Percentiles rank a stretch among this genome's conserved stretches.
These are phyloP conservation scores for Colletotrichum sp. DNA, from an alignment of 2,329 filamentous ascomycete genomes.

Conservation along the genomic window DNA sequence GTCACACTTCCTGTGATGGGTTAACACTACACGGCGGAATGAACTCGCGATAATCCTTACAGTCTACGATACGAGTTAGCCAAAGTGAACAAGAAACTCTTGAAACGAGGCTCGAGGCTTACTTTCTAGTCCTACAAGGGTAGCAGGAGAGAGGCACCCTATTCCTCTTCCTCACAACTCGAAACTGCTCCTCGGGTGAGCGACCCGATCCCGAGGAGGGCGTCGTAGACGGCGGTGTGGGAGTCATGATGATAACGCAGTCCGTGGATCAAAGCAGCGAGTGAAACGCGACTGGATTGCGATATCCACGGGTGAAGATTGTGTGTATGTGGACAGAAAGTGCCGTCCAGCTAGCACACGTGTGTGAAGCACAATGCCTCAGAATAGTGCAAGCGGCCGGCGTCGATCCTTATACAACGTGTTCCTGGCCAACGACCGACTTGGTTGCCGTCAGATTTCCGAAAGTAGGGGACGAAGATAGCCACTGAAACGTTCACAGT, in stretches of 20 bases:
- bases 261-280: background rate
- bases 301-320: background rate
- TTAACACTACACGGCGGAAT: background rate
- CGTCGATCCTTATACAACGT: background rate
- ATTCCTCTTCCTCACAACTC: slow-evolving; percentile 90
- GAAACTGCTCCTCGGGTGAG: slow-evolving; percentile 85
- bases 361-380: background rate
- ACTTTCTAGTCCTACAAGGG: slow-evolving; percentile 92
- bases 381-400: background rate
- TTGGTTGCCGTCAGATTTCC: background rate
- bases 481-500: background rate
- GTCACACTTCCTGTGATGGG: slow-evolving; percentile 82
- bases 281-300: background rate
- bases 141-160: slow-evolving; percentile 90
- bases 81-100: slow-evolving; percentile 18
- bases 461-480: background rate
- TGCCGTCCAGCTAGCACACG: background rate
- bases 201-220: slow-evolving; percentile 73
- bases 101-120: slow-evolving; percentile 35
- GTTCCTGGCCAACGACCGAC: background rate
- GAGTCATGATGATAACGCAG: slow-evolving; percentile 63
- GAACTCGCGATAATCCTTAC: slow-evolving; percentile 27
- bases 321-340: background rate
- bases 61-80: slow-evolving; percentile 37
- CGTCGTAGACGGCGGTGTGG: slow-evolving; percentile 78